phyloP scores from a whole-genome alignment of 148 eudicot genomes.

The Cornus kousa region DNA sequence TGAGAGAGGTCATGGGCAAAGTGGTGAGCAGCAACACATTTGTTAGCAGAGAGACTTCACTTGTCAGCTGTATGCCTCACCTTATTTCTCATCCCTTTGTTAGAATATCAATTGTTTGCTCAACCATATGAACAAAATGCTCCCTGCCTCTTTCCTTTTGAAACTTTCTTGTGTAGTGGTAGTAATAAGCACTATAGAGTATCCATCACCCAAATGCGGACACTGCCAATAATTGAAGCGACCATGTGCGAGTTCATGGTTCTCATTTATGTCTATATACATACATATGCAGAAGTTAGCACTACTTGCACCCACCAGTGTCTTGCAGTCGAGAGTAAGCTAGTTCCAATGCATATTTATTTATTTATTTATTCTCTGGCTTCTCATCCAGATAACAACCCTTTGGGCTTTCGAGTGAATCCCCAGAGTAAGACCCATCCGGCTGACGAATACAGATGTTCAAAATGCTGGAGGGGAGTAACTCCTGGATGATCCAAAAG shows the following conservation, averaged over 20 bases:
- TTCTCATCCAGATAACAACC: too few relatives aligned
- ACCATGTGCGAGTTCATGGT: not conserved
- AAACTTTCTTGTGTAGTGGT: not conserved
- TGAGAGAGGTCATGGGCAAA: not conserved
- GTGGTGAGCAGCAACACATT: not conserved
- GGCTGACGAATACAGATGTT: too few relatives aligned
- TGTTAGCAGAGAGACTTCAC: not conserved
- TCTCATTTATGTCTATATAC: too few relatives aligned
- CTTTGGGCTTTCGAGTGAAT: too few relatives aligned
- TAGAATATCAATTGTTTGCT: constrained; percentile 10
- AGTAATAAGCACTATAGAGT: not conserved
- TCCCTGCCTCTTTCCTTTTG: constrained; percentile 9
- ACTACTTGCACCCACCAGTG: constrained; percentile 2
- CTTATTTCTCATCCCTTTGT: constrained; percentile 7
- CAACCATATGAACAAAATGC: constrained; percentile 18
- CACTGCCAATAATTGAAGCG: constrained; percentile 6
- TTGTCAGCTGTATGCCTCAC: constrained; percentile 7
- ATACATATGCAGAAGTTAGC: constrained; percentile 17
- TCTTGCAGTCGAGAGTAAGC: not conserved
- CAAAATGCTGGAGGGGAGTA: too few relatives aligned
- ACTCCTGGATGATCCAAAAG: constrained; percentile 8
- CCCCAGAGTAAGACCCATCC: too few relatives aligned
- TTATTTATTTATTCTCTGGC: constrained; percentile 5
- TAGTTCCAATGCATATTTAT: not conserved
- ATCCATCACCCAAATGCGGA: constrained; percentile 18